These are phyloP conservation scores for Stachybotrys elegans DNA, from an alignment of 2,329 filamentous ascomycete genomes.

Conservation along the genomic window DNA sequence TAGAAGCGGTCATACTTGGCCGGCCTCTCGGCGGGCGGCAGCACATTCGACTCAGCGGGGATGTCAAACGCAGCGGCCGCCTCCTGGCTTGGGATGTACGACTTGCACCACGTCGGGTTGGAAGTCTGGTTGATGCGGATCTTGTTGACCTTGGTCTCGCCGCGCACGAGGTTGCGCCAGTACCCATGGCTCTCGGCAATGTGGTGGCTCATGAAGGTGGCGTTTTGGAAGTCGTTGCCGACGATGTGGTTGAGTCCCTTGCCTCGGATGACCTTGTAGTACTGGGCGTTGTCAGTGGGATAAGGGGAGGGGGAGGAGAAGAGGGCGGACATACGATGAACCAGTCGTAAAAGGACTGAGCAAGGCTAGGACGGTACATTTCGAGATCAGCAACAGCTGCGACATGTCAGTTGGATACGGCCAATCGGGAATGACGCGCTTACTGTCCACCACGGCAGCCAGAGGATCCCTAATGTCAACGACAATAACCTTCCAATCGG, in stretches of 20 bases:
- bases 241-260: slow-evolving; percentile 29
- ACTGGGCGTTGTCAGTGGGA: slow-evolving; percentile 15
- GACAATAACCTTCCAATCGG: slow-evolving; percentile 35
- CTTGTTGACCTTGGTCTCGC: slow-evolving; percentile 27
- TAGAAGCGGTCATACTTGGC: slow-evolving; percentile 31
- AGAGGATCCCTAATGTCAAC: slow-evolving; percentile 34
- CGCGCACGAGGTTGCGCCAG: slow-evolving; percentile 34
- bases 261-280: slow-evolving; percentile 35
- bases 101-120: slow-evolving; percentile 20
- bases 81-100: slow-evolving; percentile 25
- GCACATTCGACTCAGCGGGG: slow-evolving; percentile 21
- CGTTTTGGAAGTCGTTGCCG: slow-evolving; percentile 29
- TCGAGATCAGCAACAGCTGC: slow-evolving; percentile 31
- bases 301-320: fast-evolving
- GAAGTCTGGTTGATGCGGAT: slow-evolving; percentile 38
- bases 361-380: slow-evolving; percentile 30
- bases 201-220: slow-evolving; percentile 22
- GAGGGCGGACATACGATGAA: slow-evolving; percentile 24
- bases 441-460: slow-evolving; percentile 27
- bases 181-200: slow-evolving; percentile 31
- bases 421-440: not conserved
- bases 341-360: slow-evolving; percentile 30
- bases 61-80: slow-evolving; percentile 25
- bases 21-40: slow-evolving; percentile 23
- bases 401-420: slow-evolving; percentile 7